Conservation (phyloP, 306 rosid genomes). For the Citrullus amarus region DNA sequence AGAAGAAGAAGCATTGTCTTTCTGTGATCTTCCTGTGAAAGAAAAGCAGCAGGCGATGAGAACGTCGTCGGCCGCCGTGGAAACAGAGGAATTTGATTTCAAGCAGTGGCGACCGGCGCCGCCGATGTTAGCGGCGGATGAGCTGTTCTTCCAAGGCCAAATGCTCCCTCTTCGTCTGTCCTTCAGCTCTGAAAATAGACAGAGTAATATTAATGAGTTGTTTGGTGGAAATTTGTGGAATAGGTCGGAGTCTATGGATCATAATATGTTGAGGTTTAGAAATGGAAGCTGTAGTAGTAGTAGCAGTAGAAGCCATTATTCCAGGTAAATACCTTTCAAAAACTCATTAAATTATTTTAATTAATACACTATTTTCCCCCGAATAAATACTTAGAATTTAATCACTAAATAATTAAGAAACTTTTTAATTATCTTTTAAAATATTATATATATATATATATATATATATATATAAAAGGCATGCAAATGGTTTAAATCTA, state of each 20-base stretch:
- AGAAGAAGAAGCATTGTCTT: constrained; percentile 57
- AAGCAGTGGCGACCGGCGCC: constrained; percentile 13
- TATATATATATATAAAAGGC: too few species aligned
- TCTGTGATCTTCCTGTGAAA: constrained; percentile 51
- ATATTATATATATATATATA: too few species aligned
- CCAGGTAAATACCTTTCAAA: background rate
- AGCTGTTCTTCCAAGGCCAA: constrained; percentile 77
- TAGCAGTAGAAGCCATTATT: constrained; percentile 37
- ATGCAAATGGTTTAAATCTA: too few species aligned
- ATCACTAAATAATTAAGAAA: too few species aligned
- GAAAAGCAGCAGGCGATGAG: background rate
- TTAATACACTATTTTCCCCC: too few species aligned
- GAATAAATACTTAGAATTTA: too few species aligned
- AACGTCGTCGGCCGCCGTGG: background rate
- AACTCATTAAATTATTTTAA: too few species aligned
- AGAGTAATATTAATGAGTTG: background rate
- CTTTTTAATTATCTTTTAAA: too few species aligned
- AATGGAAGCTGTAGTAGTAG: constrained; percentile 39
- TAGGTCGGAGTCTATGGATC: constrained; percentile 29
- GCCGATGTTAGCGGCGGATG: constrained; percentile 71
- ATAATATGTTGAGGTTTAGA: constrained; percentile 9
- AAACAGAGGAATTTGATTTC: constrained; percentile 35
- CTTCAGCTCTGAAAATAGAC: constrained; percentile 24
- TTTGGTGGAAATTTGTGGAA: too few species aligned
- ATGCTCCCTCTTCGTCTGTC: constrained; percentile 59